Conservation (phyloP, 768 basidiomycete genomes). For the Leccinum subgranulosum region DNA sequence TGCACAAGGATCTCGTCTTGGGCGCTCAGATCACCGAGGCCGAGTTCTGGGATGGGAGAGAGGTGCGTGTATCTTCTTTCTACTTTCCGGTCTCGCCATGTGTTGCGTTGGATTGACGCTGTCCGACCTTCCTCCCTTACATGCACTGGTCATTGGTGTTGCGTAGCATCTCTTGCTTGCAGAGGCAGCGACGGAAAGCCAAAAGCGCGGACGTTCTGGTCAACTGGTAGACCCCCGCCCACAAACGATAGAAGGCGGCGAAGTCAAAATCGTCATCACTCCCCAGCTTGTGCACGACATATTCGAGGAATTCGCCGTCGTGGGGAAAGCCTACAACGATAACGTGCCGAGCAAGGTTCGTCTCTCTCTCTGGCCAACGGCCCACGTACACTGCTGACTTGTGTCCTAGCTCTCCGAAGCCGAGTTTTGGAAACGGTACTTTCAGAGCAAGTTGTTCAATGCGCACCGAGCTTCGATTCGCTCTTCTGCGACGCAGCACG, state of each 20-base stretch:
- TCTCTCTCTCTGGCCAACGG: background rate
- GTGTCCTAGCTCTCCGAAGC: constrained; percentile 78
- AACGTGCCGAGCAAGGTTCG: constrained; percentile 83
- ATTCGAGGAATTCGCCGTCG: constrained; percentile 96
- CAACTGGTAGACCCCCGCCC: constrained; percentile 87
- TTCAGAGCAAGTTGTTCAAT: constrained; percentile 94
- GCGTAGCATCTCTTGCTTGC: constrained; percentile 70
- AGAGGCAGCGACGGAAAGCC: constrained; percentile 68
- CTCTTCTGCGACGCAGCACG: constrained; percentile 77
- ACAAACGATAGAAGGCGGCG: constrained; percentile 77
- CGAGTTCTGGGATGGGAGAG: constrained; percentile 97
- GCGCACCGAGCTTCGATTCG: constrained; percentile 91
- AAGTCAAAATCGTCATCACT: constrained; percentile 87
- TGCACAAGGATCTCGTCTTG: constrained; percentile 90
- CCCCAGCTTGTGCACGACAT: constrained; percentile 93
- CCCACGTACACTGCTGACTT: constrained; percentile 1
- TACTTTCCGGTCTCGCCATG: background rate
- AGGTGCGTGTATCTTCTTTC: constrained; percentile 48
- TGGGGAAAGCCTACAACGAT: constrained; percentile 87
- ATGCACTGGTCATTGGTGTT: background rate
- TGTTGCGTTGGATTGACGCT: background rate
- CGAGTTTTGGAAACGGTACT: constrained; percentile 96
- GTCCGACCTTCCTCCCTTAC: background rate
- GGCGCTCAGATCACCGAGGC: constrained; percentile 81
- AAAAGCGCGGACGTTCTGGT: constrained; percentile 78